Conservation (phyloP, 2,329 filamentous ascomycete species). For the Diaporthe eres region DNA sequence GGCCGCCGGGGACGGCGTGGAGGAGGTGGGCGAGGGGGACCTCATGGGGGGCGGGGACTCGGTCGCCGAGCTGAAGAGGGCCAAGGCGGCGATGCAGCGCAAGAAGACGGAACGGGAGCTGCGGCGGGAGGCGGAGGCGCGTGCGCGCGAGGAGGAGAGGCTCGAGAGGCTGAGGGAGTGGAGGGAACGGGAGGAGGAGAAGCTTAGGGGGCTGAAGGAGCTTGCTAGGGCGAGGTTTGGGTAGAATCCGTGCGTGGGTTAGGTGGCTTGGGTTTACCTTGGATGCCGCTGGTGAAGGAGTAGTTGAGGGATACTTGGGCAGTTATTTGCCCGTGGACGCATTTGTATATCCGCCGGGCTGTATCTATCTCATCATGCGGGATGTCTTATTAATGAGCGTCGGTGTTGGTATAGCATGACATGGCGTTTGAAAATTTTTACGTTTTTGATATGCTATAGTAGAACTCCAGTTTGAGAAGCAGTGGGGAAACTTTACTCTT, state of each 20-base stretch:
- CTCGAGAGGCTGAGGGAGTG: constrained; percentile 81
- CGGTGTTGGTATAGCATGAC: constrained; percentile 6
- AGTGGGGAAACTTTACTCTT: neutral
- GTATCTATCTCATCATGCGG: no score
- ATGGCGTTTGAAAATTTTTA: neutral
- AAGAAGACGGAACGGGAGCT: constrained; percentile 90
- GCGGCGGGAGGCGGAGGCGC: constrained; percentile 82
- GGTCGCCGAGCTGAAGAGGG: constrained; percentile 77
- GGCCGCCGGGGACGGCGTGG: constrained; percentile 54
- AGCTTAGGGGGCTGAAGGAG: constrained; percentile 84
- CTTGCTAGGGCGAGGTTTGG: constrained; percentile 87
- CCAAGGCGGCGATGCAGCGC: constrained; percentile 75
- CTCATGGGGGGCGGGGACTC: constrained; percentile 81
- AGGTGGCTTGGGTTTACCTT: neutral
- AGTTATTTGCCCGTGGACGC: neutral
- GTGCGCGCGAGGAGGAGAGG: constrained; percentile 83
- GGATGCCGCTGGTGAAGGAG: no score
- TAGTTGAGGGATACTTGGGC: neutral
- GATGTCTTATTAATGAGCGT: neutral
- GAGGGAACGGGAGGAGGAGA: constrained; percentile 84
- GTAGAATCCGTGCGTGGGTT: constrained; percentile 46
- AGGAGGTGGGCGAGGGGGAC: constrained; percentile 79
- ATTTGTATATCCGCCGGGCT: no score
- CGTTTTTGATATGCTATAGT: neutral
- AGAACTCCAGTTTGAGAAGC: neutral